phyloP scores from a whole-genome alignment of 2,329 filamentous ascomycete species.

The Alternaria burnsii region DNA sequence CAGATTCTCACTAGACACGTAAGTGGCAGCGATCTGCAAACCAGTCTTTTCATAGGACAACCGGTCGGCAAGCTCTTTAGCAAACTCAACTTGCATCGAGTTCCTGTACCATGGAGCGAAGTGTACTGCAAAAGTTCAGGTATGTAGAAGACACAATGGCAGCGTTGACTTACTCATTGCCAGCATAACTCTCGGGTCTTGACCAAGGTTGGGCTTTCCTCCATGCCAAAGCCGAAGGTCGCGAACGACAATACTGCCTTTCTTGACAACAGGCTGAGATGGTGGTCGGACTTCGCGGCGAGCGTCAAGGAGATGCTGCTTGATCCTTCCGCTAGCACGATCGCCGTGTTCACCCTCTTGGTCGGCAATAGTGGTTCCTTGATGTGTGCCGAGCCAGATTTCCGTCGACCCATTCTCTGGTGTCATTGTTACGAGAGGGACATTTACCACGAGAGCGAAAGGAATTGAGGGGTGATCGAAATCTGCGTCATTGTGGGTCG shows the following conservation, averaged over 20 bases:
- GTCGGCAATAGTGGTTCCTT: slow-evolving; percentile 44
- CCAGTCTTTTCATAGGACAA: slow-evolving; percentile 53
- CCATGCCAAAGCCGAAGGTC: slow-evolving; percentile 62
- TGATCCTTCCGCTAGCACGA: slow-evolving; percentile 42
- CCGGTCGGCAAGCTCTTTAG: slow-evolving; percentile 58
- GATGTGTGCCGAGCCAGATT: slow-evolving; percentile 61
- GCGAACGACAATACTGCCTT: slow-evolving; percentile 57
- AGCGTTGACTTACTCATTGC: slow-evolving; percentile 39
- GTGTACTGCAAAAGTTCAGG: slow-evolving; percentile 46
- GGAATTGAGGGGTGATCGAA: slow-evolving; percentile 48
- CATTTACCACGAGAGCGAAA: slow-evolving; percentile 59
- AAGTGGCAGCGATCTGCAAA: slow-evolving; percentile 63
- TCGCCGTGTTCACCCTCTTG: slow-evolving; percentile 53
- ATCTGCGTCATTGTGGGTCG: slow-evolving; percentile 47
- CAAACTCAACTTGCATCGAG: slow-evolving; percentile 64
- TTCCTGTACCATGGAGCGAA: slow-evolving; percentile 69
- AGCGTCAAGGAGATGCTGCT: slow-evolving; percentile 32
- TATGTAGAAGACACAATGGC: neutral
- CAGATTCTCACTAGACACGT: slow-evolving; percentile 55
- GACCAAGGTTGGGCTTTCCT: slow-evolving; percentile 58
- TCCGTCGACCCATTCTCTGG: slow-evolving; percentile 60
- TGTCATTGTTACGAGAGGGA: slow-evolving; percentile 57
- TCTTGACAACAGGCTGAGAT: slow-evolving; percentile 47
- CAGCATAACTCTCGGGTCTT: slow-evolving; percentile 58
- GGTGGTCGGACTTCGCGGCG: slow-evolving; percentile 28